Conservation (phyloP, 192 early-diverging fungal species). For the Backusella morwellensis region DNA sequence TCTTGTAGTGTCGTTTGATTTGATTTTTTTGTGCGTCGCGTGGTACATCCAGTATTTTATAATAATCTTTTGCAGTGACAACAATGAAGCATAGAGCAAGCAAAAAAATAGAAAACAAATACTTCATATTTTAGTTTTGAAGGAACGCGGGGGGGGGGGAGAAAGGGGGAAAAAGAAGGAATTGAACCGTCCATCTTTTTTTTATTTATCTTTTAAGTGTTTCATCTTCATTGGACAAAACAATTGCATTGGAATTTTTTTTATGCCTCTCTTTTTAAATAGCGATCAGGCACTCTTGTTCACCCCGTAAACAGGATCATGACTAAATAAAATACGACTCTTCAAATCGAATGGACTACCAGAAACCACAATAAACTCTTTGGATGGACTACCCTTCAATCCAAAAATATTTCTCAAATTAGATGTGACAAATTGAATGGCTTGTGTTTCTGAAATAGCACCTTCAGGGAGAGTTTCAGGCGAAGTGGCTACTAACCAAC, state of each 20-base stretch:
- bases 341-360: slow-evolving; percentile 65
- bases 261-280: neutral
- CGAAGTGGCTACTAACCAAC: slow-evolving; percentile 54
- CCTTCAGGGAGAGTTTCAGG: slow-evolving; percentile 14
- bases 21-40: slow-evolving; percentile 75
- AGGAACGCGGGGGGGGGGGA: neutral
- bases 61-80: slow-evolving; percentile 32
- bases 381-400: slow-evolving; percentile 12
- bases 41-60: slow-evolving; percentile 75
- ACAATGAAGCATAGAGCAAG: neutral
- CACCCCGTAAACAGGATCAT: neutral
- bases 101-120: neutral
- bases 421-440: slow-evolving; percentile 68
- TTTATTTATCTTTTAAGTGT: slow-evolving; percentile 3
- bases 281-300: neutral
- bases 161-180: neutral
- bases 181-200: neutral
- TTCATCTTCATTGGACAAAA: slow-evolving; percentile 1
- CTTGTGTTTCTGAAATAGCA: slow-evolving; percentile 53
- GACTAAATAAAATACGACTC: slow-evolving; percentile 25
- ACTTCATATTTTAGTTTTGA: neutral
- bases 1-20: slow-evolving; percentile 95
- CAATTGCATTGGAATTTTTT: neutral
- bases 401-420: slow-evolving; percentile 67
- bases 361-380: slow-evolving; percentile 55